A percentile compares a stretch with the other conserved stretches of the same genome.
Evolutionary conservation across 2,329 filamentous ascomycete genomes (phyloP).

Genomic region (Aspergillus sp.): DNA sequence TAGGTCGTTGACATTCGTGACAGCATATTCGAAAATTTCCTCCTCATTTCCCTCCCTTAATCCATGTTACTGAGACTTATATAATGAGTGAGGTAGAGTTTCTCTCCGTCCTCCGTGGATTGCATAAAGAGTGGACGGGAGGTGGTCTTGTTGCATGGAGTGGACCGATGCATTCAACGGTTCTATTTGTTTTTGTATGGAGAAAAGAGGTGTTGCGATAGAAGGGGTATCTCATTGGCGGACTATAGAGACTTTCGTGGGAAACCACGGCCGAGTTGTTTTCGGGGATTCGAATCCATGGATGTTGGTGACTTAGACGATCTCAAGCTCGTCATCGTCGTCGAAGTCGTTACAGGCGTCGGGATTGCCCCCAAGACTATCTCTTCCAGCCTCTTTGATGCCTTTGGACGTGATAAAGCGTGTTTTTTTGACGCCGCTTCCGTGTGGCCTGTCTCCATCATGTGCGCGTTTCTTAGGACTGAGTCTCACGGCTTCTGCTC

Average conservation of each 20-base stretch:
- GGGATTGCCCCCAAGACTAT: slow-evolving; percentile 64
- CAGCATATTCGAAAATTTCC: neutral
- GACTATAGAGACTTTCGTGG: neutral
- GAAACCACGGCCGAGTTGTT: neutral
- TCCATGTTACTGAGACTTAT: neutral
- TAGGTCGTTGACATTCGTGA: neutral
- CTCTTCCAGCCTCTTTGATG: slow-evolving; percentile 75
- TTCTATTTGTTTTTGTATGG: neutral
- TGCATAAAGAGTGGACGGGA: neutral
- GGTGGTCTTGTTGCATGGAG: neutral
- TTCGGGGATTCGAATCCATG: neutral
- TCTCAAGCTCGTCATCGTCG: slow-evolving; percentile 56
- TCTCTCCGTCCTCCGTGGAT: neutral
- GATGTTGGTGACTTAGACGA: slow-evolving; percentile 36
- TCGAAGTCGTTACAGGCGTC: slow-evolving; percentile 54
- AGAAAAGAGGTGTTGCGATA: neutral
- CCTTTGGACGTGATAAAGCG: slow-evolving; percentile 79
- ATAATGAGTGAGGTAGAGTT: neutral
- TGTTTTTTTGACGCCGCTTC: slow-evolving; percentile 64
- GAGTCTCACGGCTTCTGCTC: slow-evolving; percentile 45
- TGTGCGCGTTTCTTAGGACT: slow-evolving; percentile 46
- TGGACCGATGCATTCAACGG: neutral
- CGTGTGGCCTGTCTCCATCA: slow-evolving; percentile 39
- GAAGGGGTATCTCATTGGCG: neutral
- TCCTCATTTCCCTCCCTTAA: neutral